phyloP scores from a whole-genome alignment of 2,329 filamentous ascomycete species.

The Colletotrichum eleusines region DNA sequence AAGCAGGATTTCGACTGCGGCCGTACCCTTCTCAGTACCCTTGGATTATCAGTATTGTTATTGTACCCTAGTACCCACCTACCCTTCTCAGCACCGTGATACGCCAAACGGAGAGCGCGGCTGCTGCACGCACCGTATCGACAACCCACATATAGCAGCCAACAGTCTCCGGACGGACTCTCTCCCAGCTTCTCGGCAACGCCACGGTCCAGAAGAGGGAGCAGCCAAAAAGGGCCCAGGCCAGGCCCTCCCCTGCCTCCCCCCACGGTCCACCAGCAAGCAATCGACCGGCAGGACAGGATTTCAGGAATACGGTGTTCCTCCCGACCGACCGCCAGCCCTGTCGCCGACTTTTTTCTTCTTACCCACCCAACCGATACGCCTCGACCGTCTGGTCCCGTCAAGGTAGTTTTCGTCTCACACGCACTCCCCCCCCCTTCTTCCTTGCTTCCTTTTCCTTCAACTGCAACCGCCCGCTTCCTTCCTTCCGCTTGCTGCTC shows the following conservation, averaged over 20 bases:
- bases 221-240: slow-evolving; percentile 7
- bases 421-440: slow-evolving; percentile 5
- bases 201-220: slow-evolving; percentile 37
- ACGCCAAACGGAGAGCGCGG: neutral
- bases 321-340: too few relatives aligned
- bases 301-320: slow-evolving; percentile 30
- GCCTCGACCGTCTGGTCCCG: slow-evolving; percentile 1
- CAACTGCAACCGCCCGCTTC: slow-evolving; percentile 22
- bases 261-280: slow-evolving; percentile 13
- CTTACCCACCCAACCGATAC: slow-evolving; percentile 7
- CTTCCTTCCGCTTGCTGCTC: too few relatives aligned
- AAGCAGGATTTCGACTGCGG: slow-evolving; percentile 30
- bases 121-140: neutral
- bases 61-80: too few relatives aligned
- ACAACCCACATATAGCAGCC: too few relatives aligned
- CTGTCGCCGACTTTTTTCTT: slow-evolving; percentile 14
- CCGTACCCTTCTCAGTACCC: slow-evolving; percentile 5
- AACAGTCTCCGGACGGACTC: neutral
- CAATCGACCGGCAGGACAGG: too few relatives aligned
- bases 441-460: neutral
- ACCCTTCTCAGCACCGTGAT: slow-evolving; percentile 3
- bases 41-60: too few relatives aligned
- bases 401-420: neutral
- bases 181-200: slow-evolving; percentile 31
- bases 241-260: too few relatives aligned